A percentile compares a stretch with the other conserved stretches of the same genome.
phyloP scores from a whole-genome alignment of 257 asterid species.

The Cordia subcordata region DNA sequence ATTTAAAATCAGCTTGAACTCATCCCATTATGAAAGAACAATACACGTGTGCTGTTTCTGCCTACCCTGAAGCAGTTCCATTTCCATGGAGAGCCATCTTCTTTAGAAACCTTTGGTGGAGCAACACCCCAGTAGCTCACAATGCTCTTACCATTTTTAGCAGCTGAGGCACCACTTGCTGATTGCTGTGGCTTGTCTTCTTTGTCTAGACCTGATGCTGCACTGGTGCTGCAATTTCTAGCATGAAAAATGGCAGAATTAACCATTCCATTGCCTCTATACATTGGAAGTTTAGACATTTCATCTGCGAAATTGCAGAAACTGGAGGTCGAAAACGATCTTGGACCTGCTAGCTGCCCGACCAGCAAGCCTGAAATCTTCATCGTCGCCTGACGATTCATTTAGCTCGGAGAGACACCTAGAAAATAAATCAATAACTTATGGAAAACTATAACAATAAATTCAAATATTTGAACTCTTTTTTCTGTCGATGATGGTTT shows the following conservation, averaged over 20 bases:
- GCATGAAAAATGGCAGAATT: constrained; percentile 8
- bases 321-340: constrained; percentile 12
- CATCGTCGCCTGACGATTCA: constrained; percentile 32
- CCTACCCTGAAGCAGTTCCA: constrained; percentile 70
- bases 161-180: neutral
- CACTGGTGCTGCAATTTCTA: constrained; percentile 28
- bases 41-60: neutral
- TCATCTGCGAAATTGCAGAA: neutral
- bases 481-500: neutral
- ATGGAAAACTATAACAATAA: too few species aligned
- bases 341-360: constrained; percentile 15
- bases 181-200: constrained; percentile 18
- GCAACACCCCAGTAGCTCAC: constrained; percentile 73
- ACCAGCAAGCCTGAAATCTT: constrained; percentile 26
- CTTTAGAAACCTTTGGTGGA: constrained; percentile 35
- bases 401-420: constrained; percentile 2
- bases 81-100: constrained; percentile 68
- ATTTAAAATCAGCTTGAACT: too few species aligned
- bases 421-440: too few species aligned
- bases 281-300: neutral
- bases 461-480: neutral
- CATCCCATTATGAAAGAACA: too few species aligned
- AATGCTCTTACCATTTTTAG: constrained; percentile 11
- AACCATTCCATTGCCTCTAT: constrained; percentile 7
- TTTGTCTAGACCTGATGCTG: constrained; percentile 9